Conservation (phyloP, 148 eudicot genomes). For the Pharnaceum exiguum region DNA sequence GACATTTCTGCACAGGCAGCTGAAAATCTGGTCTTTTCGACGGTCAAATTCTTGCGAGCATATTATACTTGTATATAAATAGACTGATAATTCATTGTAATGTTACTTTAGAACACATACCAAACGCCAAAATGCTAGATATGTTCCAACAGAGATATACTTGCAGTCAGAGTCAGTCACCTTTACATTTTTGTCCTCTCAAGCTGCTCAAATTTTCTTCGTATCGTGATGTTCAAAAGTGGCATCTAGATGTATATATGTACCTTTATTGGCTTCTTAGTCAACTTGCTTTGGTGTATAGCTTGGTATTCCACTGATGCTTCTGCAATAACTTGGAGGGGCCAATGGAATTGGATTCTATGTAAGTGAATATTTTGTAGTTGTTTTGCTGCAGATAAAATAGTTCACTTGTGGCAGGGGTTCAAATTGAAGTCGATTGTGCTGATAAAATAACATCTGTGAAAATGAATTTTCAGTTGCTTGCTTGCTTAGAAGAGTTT, state of each 20-base stretch:
- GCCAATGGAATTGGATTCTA: slow-evolving; percentile 24
- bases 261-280: too few species aligned
- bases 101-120: slow-evolving; percentile 13
- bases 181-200: neutral
- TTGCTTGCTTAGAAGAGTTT: too few species aligned
- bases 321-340: slow-evolving; percentile 22
- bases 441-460: too few species aligned
- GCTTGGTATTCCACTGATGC: slow-evolving; percentile 23
- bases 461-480: too few species aligned
- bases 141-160: slow-evolving; percentile 17
- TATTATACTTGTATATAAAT: neutral
- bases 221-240: neutral
- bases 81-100: neutral
- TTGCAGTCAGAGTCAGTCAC: slow-evolving; percentile 16
- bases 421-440: too few species aligned
- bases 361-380: slow-evolving; percentile 21
- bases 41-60: neutral
- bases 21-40: slow-evolving; percentile 12
- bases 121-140: slow-evolving; percentile 20
- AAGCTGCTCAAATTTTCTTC: neutral
- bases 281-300: neutral
- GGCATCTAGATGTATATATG: too few species aligned
- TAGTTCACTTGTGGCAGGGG: too few species aligned
- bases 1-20: slow-evolving; percentile 14
- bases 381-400: slow-evolving; percentile 22